phyloP scores from a whole-genome alignment of 148 eudicot species.

The Rhododendron molle region DNA sequence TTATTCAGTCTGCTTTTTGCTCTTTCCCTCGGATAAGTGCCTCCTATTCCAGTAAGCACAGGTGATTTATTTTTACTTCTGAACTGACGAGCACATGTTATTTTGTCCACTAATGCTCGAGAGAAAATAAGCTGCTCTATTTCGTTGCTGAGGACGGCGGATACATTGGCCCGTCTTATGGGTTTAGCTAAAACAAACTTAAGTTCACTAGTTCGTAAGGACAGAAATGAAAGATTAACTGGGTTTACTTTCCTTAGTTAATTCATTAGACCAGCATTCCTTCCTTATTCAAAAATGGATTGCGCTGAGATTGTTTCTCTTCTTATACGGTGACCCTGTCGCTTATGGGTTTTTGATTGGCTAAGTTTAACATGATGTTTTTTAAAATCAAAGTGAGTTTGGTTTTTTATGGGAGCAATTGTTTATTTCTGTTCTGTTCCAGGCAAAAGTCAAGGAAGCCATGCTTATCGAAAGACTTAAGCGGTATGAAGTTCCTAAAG shows the following conservation, averaged over 20 bases:
- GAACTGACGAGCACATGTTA: background rate
- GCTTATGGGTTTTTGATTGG: background rate
- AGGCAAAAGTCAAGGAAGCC: constrained; percentile 85
- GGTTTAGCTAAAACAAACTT: background rate
- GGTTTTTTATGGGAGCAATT: background rate
- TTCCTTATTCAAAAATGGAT: background rate
- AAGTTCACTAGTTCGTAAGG: background rate
- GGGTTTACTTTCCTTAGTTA: background rate
- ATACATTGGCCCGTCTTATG: background rate
- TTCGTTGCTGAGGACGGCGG: background rate
- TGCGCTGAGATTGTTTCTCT: background rate
- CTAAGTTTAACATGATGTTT: background rate
- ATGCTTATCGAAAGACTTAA: constrained; percentile 72
- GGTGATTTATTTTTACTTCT: background rate
- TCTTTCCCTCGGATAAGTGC: background rate
- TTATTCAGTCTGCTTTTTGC: background rate
- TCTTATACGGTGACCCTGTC: background rate
- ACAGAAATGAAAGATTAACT: background rate
- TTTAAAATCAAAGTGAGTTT: background rate
- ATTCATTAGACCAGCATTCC: background rate
- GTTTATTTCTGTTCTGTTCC: constrained; percentile 18
- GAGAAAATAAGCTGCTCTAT: background rate
- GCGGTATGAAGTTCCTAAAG: constrained; percentile 70
- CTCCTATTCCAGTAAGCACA: background rate
- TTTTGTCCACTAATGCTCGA: background rate